These are phyloP conservation scores for Naganishia vishniacii DNA, from an alignment of 768 basidiomycete genomes.

Conservation along the genomic window DNA sequence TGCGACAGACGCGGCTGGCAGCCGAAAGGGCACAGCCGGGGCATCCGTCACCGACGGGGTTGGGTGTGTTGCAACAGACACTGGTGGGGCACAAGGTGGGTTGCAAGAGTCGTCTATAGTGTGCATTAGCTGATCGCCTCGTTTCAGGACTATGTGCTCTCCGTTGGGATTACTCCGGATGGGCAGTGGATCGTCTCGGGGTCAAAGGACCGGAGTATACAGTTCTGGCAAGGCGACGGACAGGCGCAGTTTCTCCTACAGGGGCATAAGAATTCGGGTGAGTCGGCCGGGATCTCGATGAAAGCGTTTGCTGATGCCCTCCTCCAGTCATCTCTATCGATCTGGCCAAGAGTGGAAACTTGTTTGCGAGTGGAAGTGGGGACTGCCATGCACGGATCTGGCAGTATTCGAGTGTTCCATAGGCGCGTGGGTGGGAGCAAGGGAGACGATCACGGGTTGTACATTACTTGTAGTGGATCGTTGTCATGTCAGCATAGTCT, in stretches of 20 bases:
- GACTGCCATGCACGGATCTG: slow-evolving; percentile 70
- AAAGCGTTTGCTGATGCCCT: neutral
- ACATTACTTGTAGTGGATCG: slow-evolving; percentile 11
- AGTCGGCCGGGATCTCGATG: slow-evolving; percentile 33
- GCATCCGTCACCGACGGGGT: slow-evolving; percentile 42
- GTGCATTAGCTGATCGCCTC: neutral
- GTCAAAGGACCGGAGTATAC: slow-evolving; percentile 86
- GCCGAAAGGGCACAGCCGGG: slow-evolving; percentile 32
- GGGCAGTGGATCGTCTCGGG: slow-evolving; percentile 93
- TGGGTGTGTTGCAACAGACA: slow-evolving; percentile 68
- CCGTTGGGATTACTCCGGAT: slow-evolving; percentile 78
- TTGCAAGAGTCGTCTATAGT: slow-evolving; percentile 26
- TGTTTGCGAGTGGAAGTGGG: slow-evolving; percentile 65
- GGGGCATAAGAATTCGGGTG: slow-evolving; percentile 65
- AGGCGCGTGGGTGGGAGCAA: neutral
- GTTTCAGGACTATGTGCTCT: slow-evolving; percentile 64
- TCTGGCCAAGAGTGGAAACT: slow-evolving; percentile 58
- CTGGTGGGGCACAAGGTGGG: slow-evolving; percentile 80
- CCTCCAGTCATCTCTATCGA: slow-evolving; percentile 66
- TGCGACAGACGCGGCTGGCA: slow-evolving; percentile 49
- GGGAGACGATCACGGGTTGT: neutral
- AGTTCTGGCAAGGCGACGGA: slow-evolving; percentile 69
- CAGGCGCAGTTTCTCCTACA: slow-evolving; percentile 91
- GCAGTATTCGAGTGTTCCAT: slow-evolving; percentile 38
- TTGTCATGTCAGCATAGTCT: neutral